phyloP scores from a whole-genome alignment of 768 basidiomycete genomes.

The Hemileccinum rubropunctum region DNA sequence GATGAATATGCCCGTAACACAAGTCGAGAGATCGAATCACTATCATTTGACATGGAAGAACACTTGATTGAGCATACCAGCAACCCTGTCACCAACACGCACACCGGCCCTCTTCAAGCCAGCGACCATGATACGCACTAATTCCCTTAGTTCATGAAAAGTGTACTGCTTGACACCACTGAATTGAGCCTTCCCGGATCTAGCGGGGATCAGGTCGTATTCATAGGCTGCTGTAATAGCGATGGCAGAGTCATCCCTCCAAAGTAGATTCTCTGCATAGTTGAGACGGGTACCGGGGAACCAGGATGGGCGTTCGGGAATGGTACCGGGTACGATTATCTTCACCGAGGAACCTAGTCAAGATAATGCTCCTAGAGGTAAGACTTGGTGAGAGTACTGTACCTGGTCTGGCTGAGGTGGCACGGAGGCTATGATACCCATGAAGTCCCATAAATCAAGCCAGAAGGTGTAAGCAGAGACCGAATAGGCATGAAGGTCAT shows the following conservation, averaged over 20 bases:
- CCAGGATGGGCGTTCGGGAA: conserved; percentile 62
- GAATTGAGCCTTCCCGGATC: conserved; percentile 15
- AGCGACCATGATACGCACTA: conserved; percentile 55
- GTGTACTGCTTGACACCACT: conserved; percentile 42
- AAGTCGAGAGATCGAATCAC: not conserved
- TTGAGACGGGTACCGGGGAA: conserved; percentile 66
- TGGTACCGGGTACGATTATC: conserved; percentile 45
- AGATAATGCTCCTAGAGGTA: not conserved
- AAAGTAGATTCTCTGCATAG: conserved; percentile 71
- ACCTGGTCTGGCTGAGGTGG: conserved; percentile 48
- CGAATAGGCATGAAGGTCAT: conserved; percentile 68
- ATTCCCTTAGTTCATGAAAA: conserved; percentile 50
- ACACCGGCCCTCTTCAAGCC: conserved; percentile 59
- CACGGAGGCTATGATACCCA: conserved; percentile 60
- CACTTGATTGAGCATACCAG: conserved; percentile 42
- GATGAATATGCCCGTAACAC: not conserved
- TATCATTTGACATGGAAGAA: not conserved
- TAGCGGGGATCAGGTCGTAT: conserved; percentile 35
- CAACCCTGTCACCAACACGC: conserved; percentile 60
- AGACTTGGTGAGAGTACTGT: not conserved
- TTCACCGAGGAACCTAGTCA: conserved; percentile 16
- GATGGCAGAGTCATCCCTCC: conserved; percentile 54
- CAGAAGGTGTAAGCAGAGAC: conserved; percentile 65
- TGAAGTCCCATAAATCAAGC: conserved; percentile 65
- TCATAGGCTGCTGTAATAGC: conserved; percentile 61